phyloP scores from a whole-genome alignment of 208 protist species.

The Naegleria lovaniensis region DNA sequence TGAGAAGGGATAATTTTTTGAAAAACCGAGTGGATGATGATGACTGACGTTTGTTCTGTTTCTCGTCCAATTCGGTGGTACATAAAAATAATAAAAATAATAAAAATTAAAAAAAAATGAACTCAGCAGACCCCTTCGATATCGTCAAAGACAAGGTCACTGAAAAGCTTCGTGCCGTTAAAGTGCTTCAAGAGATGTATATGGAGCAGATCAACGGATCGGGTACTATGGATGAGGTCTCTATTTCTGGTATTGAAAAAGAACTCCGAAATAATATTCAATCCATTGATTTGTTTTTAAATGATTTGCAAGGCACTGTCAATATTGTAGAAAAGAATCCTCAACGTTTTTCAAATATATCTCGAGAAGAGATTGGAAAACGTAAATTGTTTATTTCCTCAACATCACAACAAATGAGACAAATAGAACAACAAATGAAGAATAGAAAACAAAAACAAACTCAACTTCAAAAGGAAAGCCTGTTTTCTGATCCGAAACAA shows the following conservation, averaged over 20 bases:
- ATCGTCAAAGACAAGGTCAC: neutral
- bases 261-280: neutral
- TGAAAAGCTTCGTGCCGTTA: neutral
- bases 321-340: neutral
- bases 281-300: neutral
- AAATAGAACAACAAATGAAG: neutral
- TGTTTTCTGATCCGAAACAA: neutral
- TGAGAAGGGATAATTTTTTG: too few relatives aligned
- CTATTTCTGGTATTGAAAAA: neutral
- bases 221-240: too few relatives aligned
- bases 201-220: neutral
- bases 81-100: too few relatives aligned
- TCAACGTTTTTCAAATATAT: neutral
- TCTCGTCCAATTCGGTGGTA: too few relatives aligned
- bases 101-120: neutral
- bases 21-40: too few relatives aligned
- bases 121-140: neutral
- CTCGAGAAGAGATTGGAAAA: neutral
- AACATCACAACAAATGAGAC: neutral
- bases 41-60: too few relatives aligned
- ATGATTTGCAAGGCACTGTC: neutral
- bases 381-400: neutral
- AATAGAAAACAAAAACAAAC: neutral
- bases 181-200: neutral
- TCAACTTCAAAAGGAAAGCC: neutral